Evolutionary conservation across 1,284 basidiomycete species (phyloP).

Genomic region (Rhodotorula mucilaginosa): DNA sequence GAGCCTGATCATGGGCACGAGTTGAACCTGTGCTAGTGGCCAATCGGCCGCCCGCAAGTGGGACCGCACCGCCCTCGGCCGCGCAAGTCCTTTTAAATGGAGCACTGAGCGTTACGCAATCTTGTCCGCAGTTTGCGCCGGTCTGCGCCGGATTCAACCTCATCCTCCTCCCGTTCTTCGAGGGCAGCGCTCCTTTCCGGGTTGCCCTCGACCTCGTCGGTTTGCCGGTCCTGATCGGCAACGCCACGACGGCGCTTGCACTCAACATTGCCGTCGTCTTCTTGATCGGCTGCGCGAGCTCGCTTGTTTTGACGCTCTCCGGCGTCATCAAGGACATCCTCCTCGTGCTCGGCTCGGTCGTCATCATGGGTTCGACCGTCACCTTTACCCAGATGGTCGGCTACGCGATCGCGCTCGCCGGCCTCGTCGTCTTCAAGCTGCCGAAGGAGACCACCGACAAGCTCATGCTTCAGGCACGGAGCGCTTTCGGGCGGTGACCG

Average conservation of each 20-base stretch:
- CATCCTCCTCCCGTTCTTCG: slow-evolving; percentile 52
- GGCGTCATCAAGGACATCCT: slow-evolving; percentile 53
- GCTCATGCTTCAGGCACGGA: slow-evolving; percentile 20
- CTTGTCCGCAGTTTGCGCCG: slow-evolving; percentile 23
- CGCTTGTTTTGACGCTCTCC: slow-evolving; percentile 51
- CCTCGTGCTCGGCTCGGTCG: slow-evolving; percentile 52
- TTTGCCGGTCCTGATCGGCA: slow-evolving; percentile 50
- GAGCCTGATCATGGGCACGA: no score
- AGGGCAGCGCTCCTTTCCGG: slow-evolving; percentile 52
- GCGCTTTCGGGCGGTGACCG: slow-evolving; percentile 21
- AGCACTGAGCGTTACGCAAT: neutral
- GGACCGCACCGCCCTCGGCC: slow-evolving; percentile 7
- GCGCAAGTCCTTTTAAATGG: slow-evolving; percentile 37
- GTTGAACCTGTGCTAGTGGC: no score
- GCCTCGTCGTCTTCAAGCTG: slow-evolving; percentile 26
- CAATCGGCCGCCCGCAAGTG: no score
- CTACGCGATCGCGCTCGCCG: slow-evolving; percentile 17
- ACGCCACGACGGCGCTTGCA: slow-evolving; percentile 53
- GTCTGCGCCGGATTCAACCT: slow-evolving; percentile 53
- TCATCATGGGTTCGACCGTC: slow-evolving; percentile 52
- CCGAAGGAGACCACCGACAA: slow-evolving; percentile 38
- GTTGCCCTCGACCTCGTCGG: slow-evolving; percentile 50
- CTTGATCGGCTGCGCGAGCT: slow-evolving; percentile 51
- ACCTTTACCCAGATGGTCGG: slow-evolving; percentile 48
- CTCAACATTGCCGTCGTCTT: slow-evolving; percentile 55